Evolutionary conservation across 2,329 filamentous ascomycete species (phyloP).

Genomic region (Thermomyces lanuginosus): DNA sequence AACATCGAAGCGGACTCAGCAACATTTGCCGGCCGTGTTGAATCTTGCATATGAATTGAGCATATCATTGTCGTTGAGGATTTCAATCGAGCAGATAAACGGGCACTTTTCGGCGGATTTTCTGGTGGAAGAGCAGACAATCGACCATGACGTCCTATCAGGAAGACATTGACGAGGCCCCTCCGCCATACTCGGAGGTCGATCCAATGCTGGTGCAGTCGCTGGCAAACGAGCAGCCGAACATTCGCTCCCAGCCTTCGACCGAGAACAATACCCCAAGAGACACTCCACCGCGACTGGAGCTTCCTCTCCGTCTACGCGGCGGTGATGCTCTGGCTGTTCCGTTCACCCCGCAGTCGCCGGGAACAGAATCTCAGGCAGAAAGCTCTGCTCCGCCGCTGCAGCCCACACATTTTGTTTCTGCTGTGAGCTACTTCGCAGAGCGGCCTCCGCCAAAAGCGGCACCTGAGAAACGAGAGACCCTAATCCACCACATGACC

Average conservation of each 20-base stretch:
- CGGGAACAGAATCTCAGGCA: conserved; percentile 3
- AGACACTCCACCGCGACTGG: conserved; percentile 1
- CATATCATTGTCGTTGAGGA: too few relatives aligned
- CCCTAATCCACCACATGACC: conserved; percentile 22
- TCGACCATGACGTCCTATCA: conserved; percentile 4
- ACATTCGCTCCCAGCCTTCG: neutral
- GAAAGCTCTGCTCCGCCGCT: conserved; percentile 6
- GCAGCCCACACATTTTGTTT: conserved; percentile 19
- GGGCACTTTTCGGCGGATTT: too few relatives aligned
- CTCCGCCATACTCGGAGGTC: conserved; percentile 26
- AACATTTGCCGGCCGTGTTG: too few relatives aligned
- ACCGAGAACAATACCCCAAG: neutral
- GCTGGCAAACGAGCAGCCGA: conserved; percentile 1
- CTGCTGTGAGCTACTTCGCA: conserved; percentile 23
- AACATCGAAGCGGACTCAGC: too few relatives aligned
- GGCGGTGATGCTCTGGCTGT: conserved; percentile 2
- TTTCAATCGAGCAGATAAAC: too few relatives aligned
- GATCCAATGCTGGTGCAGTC: conserved; percentile 19
- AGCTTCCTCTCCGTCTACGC: conserved; percentile 9
- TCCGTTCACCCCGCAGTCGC: conserved; percentile 1
- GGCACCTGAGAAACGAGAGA: conserved; percentile 11
- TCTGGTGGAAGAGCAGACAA: conserved; percentile 1
- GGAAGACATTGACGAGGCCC: conserved; percentile 19
- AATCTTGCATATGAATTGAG: too few relatives aligned
- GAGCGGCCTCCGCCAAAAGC: conserved; percentile 16